These are phyloP conservation scores for Serendipita sp. DNA, from an alignment of 768 basidiomycete species.

Conservation along the genomic window DNA sequence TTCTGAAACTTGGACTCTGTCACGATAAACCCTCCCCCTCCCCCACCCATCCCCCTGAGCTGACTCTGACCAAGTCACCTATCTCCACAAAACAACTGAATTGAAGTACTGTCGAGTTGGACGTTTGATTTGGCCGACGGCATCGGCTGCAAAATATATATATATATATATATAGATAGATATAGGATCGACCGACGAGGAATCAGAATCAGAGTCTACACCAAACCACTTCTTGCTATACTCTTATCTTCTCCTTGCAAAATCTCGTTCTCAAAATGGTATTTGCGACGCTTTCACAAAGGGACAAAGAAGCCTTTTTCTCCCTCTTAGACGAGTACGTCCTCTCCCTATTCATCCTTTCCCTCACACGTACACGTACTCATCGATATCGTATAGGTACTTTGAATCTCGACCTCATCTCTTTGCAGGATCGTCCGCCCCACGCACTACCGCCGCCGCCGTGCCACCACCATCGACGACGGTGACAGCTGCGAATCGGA, in stretches of 20 bases:
- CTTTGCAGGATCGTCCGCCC: neutral
- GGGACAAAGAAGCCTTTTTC: conserved; percentile 1
- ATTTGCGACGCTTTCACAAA: neutral
- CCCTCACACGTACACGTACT: neutral
- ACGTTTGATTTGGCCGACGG: no score
- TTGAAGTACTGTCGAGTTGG: no score
- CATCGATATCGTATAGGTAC: neutral
- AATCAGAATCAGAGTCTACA: neutral
- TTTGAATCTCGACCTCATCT: conserved; percentile 1
- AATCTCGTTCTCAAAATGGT: neutral
- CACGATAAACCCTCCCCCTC: no score
- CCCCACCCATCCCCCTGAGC: no score
- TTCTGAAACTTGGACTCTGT: no score
- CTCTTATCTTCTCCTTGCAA: neutral
- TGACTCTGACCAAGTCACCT: no score
- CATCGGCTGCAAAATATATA: no score
- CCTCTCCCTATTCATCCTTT: neutral
- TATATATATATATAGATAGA: no score
- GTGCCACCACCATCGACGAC: neutral
- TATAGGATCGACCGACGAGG: no score
- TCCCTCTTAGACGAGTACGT: conserved; percentile 2
- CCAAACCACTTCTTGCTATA: neutral
- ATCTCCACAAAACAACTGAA: no score
- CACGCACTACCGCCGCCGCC: neutral
- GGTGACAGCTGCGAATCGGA: neutral